These are phyloP conservation scores for Stachybotrys chlorohalonatus DNA, from an alignment of 2,329 filamentous ascomycete genomes.

Conservation along the genomic window DNA sequence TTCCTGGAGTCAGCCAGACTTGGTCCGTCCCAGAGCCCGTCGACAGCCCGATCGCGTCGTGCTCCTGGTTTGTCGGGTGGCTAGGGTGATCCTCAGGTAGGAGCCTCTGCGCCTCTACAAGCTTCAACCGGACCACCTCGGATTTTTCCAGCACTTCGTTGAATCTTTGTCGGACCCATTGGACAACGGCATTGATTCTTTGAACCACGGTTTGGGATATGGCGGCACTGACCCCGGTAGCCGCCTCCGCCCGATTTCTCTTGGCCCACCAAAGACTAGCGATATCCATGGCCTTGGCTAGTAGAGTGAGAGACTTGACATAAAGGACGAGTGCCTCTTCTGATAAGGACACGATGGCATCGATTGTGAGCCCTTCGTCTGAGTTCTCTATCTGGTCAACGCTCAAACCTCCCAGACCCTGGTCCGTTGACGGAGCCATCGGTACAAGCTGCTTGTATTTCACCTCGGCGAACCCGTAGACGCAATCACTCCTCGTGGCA, in stretches of 20 bases:
- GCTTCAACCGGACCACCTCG: conserved; percentile 81
- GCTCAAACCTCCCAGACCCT: conserved; percentile 56
- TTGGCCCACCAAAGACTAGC: conserved; percentile 86
- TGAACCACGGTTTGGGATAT: conserved; percentile 44
- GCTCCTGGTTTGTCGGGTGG: conserved; percentile 70
- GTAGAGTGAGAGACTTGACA: conserved; percentile 82
- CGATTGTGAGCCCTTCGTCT: conserved; percentile 72
- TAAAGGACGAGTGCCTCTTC: conserved; percentile 95
- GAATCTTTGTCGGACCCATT: conserved; percentile 90
- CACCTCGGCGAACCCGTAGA: conserved; percentile 95
- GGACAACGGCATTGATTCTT: conserved; percentile 86
- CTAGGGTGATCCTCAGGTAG: conserved; percentile 78
- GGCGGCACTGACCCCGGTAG: conserved; percentile 27
- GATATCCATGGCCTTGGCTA: conserved; percentile 93
- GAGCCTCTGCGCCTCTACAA: conserved; percentile 76
- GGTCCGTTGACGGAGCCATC: conserved; percentile 67
- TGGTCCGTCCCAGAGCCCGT: conserved; percentile 63
- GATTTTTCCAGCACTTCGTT: conserved; percentile 97
- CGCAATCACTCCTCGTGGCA: conserved; percentile 87
- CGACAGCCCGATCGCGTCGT: conserved; percentile 45
- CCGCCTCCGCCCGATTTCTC: conserved; percentile 58
- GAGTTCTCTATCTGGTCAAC: conserved; percentile 43
- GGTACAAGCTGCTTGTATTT: conserved; percentile 98
- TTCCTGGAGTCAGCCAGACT: conserved; percentile 75
- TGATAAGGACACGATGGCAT: conserved; percentile 77